Percentiles rank a stretch among this genome's conserved stretches.
Conservation (phyloP, 1,139 yeast genomes). For the Zhuliangozyma parablackwelliae region DNA sequence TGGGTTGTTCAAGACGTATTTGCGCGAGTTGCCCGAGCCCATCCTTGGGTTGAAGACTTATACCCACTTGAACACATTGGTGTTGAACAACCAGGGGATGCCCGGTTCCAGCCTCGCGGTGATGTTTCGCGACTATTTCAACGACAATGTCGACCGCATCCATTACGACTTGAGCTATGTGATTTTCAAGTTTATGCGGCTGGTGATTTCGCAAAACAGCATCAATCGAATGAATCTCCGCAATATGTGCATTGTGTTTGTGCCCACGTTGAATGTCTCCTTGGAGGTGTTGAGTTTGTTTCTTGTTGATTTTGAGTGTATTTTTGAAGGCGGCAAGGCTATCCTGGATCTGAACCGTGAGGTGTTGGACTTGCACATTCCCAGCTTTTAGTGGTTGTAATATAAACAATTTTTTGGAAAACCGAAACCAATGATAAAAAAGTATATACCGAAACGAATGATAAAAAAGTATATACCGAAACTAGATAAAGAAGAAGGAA, state of each 20-base stretch:
- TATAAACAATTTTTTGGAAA: too few relatives aligned
- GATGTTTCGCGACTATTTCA: conserved; percentile 28
- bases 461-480: too few relatives aligned
- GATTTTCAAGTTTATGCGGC: conserved; percentile 61
- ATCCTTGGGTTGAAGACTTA: conserved; percentile 54
- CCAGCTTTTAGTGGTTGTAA: conserved; percentile 24
- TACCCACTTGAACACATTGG: conserved; percentile 19
- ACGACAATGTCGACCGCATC: conserved; percentile 30
- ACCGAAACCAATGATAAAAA: too few relatives aligned
- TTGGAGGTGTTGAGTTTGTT: conserved; percentile 59
- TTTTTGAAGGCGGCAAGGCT: conserved; percentile 55
- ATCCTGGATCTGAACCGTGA: conserved; percentile 34
- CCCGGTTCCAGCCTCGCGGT: conserved; percentile 14
- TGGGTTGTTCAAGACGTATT: conserved; percentile 68
- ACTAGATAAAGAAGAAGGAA: too few relatives aligned
- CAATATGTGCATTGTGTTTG: conserved; percentile 79
- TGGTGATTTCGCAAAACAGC: conserved; percentile 59
- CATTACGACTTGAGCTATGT: conserved; percentile 62
- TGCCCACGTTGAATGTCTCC: conserved; percentile 76
- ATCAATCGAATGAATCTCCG: conserved; percentile 79
- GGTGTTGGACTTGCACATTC: conserved; percentile 39
- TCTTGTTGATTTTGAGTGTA: conserved; percentile 59
- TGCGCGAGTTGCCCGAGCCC: conserved; percentile 65
- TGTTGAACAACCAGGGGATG: conserved; percentile 3
- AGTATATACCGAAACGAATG: too few relatives aligned